Base-by-base conservation (phyloP, 177 flowering plant genomes). In the Tripterygium wilfordii region DNA sequence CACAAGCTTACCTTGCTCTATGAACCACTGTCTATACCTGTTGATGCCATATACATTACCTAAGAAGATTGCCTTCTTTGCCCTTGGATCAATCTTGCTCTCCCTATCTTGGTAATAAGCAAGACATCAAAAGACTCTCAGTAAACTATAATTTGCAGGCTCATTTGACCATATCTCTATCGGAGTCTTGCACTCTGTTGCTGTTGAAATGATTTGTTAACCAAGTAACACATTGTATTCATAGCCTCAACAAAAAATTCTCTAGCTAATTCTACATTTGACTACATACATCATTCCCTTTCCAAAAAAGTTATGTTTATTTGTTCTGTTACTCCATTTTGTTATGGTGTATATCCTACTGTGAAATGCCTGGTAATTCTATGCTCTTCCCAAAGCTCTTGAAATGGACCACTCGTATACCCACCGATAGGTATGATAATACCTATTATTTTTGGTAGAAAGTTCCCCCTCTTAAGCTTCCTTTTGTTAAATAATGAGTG, bases 281-380 rank as follows among this genome's bases (percentile, higher is more conserved):
- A 40, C 5, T 12, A 7, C 43, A 40, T 40, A 22, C 43, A 16
- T 13, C 43, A 7, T 7, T 19, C 43, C 3, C 21, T 40, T 13
- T 40, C 43, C 8, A 40, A 22, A 19, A 40, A 20, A 12, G 43
- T 40, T 13, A 4, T 17, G 13, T 40, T 40, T 13, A 40, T 40
- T 6, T 22, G 31, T 3, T 49, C 29, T 76, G 82, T 61, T 30
- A 30, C 33, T 12, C 33, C 33, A 12, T 30, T 30, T 12, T 30
- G 33, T 30, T 30, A 12, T 30, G 33, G 33, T 6, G 33, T 30
- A 30, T 30, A 6, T 12, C 33, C n/a, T n/a, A n/a, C n/a, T n/a
- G n/a, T 30, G 33, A 30, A 12, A 30, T 30, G 33, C 8, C 33
- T 7, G 33, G 33, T 12, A 6, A 30, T 30, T 12, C 33, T 12